Evolutionary conservation across 2,329 filamentous ascomycete species (phyloP), one percentile per base, ranked within the genome.

Genomic region (Colletotrichum sp.): DNA sequence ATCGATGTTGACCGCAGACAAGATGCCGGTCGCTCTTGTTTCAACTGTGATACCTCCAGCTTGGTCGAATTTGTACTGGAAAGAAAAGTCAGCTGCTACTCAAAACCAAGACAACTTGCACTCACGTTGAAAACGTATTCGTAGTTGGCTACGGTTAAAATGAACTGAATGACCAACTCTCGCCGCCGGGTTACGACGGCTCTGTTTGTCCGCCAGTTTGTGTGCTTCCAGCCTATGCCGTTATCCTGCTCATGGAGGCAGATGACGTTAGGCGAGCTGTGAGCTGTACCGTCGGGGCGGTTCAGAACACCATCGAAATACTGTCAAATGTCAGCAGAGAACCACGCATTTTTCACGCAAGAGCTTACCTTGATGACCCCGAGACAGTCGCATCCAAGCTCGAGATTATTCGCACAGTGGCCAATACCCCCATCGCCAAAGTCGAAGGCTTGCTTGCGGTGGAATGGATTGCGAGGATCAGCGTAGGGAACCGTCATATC

Each of bases 231-330:
- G 6, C 89, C 88, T 55, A 94, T 93, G 12, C 93, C 93, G 71
- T 91, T 90, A 79, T 95, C 93, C 80, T 93, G 91, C 81, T 94
- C 93, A 79, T 94, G 93, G 4, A 94, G 84, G 79, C 93, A 94
- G 70, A 94, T 86, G 8, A 93, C 92, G 16, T 69, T 69, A 76
- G 94, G 94, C 24, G 87, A 88, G 26, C 88, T 86, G 1, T 87
- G 79, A 2, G 91, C 88, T 62, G 88, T 87, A 3, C 93, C 93
- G 63, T 91, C 85, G 4, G 88, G 81, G 10, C 87, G 86, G 1
- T 90, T 87, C 39, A 91, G 85, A 26, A 91, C 86, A 6, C 87
- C 88, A 72, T 92, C 81, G 63, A 86, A 81, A 81, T 88, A 88
- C 81, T 93, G 92, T 80, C 9, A 26, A 21, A 8, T 13, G 9